These are phyloP conservation scores for Hortaea sp. DNA, from an alignment of 2,329 filamentous ascomycete species.

Conservation along the genomic window DNA sequence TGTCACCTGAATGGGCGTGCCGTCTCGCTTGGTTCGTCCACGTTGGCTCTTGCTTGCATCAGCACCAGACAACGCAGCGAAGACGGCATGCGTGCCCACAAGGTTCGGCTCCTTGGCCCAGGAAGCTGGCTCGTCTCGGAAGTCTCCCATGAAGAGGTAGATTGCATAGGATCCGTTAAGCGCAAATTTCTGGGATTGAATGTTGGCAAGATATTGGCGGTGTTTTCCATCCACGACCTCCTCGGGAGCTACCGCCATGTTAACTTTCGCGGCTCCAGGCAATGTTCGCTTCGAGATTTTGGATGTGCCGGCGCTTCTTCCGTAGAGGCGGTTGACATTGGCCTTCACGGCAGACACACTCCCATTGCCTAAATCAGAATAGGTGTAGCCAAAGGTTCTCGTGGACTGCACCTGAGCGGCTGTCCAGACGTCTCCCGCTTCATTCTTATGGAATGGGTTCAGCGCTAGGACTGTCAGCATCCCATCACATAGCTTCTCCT, in stretches of 20 bases:
- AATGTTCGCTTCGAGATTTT: conserved; percentile 5
- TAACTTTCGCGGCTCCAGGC: conserved; percentile 13
- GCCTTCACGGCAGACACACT: conserved; percentile 35
- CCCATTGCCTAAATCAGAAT: conserved; percentile 46
- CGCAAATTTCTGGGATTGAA: conserved; percentile 51
- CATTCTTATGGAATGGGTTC: conserved; percentile 55
- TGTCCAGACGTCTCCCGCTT: conserved; percentile 55
- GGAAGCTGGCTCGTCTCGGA: conserved; percentile 31
- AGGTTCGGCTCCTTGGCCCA: conserved; percentile 49
- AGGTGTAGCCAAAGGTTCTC: conserved; percentile 61
- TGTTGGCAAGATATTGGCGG: conserved; percentile 59
- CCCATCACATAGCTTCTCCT: neutral
- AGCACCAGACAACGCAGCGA: conserved; percentile 22
- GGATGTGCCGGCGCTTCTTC: conserved; percentile 27
- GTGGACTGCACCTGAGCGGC: conserved; percentile 52
- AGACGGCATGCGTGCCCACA: conserved; percentile 50
- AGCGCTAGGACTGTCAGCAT: conserved; percentile 31
- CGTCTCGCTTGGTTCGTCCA: conserved; percentile 6
- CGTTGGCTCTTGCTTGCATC: conserved; percentile 5
- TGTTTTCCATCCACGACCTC: conserved; percentile 34
- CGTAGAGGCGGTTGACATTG: conserved; percentile 54
- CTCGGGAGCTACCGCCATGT: conserved; percentile 16
- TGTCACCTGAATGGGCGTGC: conserved; percentile 20
- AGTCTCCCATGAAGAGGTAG: conserved; percentile 56
- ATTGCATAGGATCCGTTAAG: conserved; percentile 54